phyloP scores from a whole-genome alignment of 2,329 filamentous ascomycete genomes.

The Colletotrichum liriopes region DNA sequence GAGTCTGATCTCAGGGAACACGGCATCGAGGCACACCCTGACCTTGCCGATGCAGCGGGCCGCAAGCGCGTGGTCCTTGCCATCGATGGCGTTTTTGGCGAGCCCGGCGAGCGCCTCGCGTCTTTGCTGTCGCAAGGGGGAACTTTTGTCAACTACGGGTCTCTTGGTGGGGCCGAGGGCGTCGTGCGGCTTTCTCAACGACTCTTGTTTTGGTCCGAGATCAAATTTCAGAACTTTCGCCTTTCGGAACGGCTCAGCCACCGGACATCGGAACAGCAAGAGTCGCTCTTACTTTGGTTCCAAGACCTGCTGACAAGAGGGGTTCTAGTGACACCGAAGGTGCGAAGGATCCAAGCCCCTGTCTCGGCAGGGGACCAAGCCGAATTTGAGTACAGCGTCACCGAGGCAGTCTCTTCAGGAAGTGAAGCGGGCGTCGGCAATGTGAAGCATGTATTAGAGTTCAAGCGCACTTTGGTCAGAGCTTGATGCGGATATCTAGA shows the following conservation, averaged over 20 bases:
- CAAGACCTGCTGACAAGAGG: background rate
- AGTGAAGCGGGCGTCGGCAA: background rate
- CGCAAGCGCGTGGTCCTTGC: constrained; percentile 35
- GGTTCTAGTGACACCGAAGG: background rate
- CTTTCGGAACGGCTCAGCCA: background rate
- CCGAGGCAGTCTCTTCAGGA: background rate
- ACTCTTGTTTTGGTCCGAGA: constrained; percentile 12
- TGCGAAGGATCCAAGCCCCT: background rate
- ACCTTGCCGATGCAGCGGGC: constrained; percentile 7
- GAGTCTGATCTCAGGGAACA: constrained; percentile 37
- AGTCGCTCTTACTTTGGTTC: constrained; percentile 2
- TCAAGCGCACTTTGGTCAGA: background rate
- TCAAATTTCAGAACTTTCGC: constrained; percentile 26
- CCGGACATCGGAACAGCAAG: background rate
- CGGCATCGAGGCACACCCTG: background rate
- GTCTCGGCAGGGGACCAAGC: background rate
- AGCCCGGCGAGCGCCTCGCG: constrained; percentile 37
- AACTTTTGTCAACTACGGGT: constrained; percentile 44
- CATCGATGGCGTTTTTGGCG: constrained; percentile 44
- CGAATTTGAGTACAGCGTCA: background rate
- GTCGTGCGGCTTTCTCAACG: constrained; percentile 6
- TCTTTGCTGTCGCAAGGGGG: constrained; percentile 39
- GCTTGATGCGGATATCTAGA: background rate
- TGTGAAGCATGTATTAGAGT: background rate
- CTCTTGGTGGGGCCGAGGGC: constrained; percentile 32